These are phyloP conservation scores for Globisporangium carolinianum DNA, from an alignment of 352 stramenopile species.

Conservation along the genomic window DNA sequence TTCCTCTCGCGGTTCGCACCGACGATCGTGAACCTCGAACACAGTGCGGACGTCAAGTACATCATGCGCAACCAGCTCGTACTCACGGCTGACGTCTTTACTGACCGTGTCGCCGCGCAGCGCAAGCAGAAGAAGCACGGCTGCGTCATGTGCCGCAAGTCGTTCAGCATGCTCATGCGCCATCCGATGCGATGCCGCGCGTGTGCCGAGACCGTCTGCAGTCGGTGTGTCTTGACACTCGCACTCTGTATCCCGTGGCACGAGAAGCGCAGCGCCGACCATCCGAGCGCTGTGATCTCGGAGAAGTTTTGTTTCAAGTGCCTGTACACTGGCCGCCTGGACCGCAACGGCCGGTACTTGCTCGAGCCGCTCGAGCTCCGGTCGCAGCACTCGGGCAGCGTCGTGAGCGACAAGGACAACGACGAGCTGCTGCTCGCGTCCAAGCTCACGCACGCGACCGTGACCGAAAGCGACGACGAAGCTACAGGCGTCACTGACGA, in stretches of 20 bases:
- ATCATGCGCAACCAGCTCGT: constrained; percentile 44
- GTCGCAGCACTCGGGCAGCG: constrained; percentile 18
- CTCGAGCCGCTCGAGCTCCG: constrained; percentile 24
- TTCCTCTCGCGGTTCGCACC: constrained; percentile 60
- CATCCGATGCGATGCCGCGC: constrained; percentile 70
- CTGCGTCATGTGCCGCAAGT: constrained; percentile 65
- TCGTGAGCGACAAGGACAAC: constrained; percentile 15
- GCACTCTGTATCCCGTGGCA: constrained; percentile 50
- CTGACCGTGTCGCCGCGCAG: constrained; percentile 22
- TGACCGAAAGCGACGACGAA: constrained; percentile 15
- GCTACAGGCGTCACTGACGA: constrained; percentile 8
- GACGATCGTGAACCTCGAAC: constrained; percentile 50
- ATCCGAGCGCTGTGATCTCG: constrained; percentile 35
- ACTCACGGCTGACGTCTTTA: constrained; percentile 26
- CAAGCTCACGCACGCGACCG: constrained; percentile 10
- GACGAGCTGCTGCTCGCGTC: constrained; percentile 10
- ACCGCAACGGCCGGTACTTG: constrained; percentile 39
- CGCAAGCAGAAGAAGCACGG: constrained; percentile 55
- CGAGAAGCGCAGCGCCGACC: constrained; percentile 27
- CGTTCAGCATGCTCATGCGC: constrained; percentile 47
- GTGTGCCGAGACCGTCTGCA: constrained; percentile 72
- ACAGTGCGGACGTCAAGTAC: constrained; percentile 74
- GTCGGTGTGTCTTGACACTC: constrained; percentile 55
- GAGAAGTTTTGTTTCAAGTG: constrained; percentile 78
- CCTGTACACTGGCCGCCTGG: constrained; percentile 53